Evolutionary conservation across 345 rosid genomes (phyloP), one percentile per base, ranked within the genome.

Genomic region (Populus deltoides): DNA sequence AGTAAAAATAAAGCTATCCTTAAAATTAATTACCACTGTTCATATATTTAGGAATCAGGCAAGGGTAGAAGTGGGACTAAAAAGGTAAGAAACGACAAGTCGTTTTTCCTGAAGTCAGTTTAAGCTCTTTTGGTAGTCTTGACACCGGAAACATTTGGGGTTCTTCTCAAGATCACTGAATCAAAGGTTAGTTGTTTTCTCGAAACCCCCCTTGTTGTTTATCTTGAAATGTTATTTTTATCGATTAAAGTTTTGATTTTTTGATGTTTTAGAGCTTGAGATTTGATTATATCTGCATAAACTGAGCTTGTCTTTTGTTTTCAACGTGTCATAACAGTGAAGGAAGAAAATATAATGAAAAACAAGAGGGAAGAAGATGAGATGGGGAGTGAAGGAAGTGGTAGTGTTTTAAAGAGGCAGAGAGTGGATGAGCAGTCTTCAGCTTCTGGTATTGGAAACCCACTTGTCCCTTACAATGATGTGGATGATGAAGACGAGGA

Each of bases 401-500:
- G 78, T 35, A 36, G 83, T 39, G 83, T 74, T 2, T 31, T 33
- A 24, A 95, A 95, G 89, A 81, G 88, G 86, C 88, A 69, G 83
- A 91, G 80, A 84, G 74, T 86, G 72, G 75, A 7, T 0, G 70
- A 33, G 22, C 87, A 85, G 33, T 82, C 81, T 73, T 72, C 87
- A 3, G 41, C 68, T 33, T 80, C 87, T 22, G 66, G 35, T 68
- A 85, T 55, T 45, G 92, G 89, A 11, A 91, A 87, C 66, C 91
- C 94, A 7, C 93, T 94, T 11, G 86, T 89, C 18, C 92, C 93
- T 2, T 81, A 87, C 79, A 88, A 94, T 73, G 91, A 87, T 68
- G 90, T 85, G 36, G 90, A 90, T n/a, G 97, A 91, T 29, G 97
- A 91, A 20, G 97, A 91, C 24, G 97, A 90, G 13, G 89, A 87